phyloP scores from a whole-genome alignment of 2,329 filamentous ascomycete genomes.

The Cadophora sp. region DNA sequence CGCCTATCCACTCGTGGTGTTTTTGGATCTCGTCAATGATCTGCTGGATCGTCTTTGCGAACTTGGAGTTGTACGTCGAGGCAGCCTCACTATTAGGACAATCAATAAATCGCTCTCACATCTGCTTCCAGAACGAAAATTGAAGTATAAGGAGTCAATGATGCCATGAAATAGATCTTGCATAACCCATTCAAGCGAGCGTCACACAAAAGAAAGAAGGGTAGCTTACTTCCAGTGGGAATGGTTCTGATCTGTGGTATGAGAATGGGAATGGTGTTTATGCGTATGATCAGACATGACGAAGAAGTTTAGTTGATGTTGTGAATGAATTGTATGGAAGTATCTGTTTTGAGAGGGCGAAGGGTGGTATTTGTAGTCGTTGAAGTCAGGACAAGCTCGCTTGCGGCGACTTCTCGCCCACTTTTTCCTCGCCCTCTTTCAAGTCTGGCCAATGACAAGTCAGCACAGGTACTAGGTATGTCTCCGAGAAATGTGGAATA shows the following conservation, averaged over 20 bases:
- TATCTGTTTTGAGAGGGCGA: background rate
- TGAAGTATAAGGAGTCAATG: background rate
- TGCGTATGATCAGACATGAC: constrained; percentile 45
- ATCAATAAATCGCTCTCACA: constrained; percentile 6
- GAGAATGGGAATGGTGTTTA: constrained; percentile 48
- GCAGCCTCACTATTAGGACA: constrained; percentile 52
- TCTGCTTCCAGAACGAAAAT: background rate
- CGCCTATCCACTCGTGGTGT: constrained; percentile 66
- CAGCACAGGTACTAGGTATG: constrained; percentile 9
- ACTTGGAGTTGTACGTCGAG: constrained; percentile 62
- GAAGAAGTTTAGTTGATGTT: background rate
- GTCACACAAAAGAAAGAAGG: background rate
- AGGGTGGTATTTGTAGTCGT: constrained; percentile 12
- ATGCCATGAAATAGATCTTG: background rate
- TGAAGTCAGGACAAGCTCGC: constrained; percentile 26
- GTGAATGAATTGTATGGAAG: background rate
- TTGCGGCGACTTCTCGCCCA: constrained; percentile 38
- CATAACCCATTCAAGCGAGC: background rate
- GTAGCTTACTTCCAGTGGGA: constrained; percentile 50
- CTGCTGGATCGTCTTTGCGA: constrained; percentile 58
- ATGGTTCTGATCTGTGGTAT: constrained; percentile 48
- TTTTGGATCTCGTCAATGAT: constrained; percentile 61
- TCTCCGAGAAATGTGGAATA: constrained; percentile 21
- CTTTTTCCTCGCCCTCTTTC: constrained; percentile 30
- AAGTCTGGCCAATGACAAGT: constrained; percentile 17